Conservation (phyloP, 176 grass and related monocot genomes). For the Musa itinerans region DNA sequence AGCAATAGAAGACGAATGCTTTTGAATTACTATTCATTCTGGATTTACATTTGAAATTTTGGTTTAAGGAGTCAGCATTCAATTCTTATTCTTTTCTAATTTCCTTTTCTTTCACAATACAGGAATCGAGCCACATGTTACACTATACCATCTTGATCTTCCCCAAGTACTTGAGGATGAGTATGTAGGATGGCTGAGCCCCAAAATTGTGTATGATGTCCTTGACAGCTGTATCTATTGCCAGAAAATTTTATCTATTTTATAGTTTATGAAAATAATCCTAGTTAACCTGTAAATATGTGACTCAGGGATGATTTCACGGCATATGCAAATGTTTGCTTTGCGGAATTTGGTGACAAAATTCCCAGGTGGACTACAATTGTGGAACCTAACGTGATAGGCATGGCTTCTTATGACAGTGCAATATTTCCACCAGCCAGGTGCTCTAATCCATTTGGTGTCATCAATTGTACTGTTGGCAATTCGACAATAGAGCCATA, state of each 20-base stretch:
- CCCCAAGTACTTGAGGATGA: slow-evolving; percentile 76
- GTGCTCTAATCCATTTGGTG: slow-evolving; percentile 54
- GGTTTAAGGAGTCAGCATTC: background rate
- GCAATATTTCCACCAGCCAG: slow-evolving; percentile 49
- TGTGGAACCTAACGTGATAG: slow-evolving; percentile 49
- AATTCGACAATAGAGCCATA: slow-evolving; percentile 79
- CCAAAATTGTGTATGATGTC: slow-evolving; percentile 50
- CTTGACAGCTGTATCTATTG: background rate
- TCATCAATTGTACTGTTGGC: slow-evolving; percentile 31
- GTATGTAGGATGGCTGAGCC: slow-evolving; percentile 68
- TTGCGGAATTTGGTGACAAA: slow-evolving; percentile 69
- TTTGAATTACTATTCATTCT: too few relatives aligned
- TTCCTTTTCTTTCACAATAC: background rate
- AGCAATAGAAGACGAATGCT: too few relatives aligned
- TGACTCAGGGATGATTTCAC: slow-evolving; percentile 62
- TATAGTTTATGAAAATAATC: background rate
- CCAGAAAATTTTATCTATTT: background rate
- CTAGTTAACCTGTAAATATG: background rate
- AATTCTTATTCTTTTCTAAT: background rate
- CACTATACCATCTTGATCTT: slow-evolving; percentile 66
- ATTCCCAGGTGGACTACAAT: slow-evolving; percentile 71
- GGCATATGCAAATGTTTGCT: slow-evolving; percentile 60
- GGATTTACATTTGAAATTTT: too few relatives aligned
- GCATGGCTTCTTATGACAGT: slow-evolving; percentile 43
- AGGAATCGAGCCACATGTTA: slow-evolving; percentile 75